Percentiles rank a stretch among this genome's conserved stretches.
phyloP scores from a whole-genome alignment of 139 green algal species.

The Micractinium sp. region DNA sequence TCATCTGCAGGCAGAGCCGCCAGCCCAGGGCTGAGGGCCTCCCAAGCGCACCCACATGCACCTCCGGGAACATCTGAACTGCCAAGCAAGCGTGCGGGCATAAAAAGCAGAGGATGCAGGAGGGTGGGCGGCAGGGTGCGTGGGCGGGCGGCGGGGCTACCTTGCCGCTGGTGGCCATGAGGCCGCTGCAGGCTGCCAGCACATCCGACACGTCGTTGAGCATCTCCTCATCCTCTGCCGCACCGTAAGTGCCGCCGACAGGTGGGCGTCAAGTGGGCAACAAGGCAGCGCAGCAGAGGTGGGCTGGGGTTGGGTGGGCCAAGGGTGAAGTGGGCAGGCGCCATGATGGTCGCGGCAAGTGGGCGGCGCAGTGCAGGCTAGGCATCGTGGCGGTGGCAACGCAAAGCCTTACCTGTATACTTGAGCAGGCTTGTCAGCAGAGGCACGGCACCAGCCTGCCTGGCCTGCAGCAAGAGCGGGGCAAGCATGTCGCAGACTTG shows the following conservation, averaged over 20 bases:
- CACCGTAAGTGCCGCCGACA: background rate
- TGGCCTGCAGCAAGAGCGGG: background rate
- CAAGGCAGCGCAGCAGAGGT: background rate
- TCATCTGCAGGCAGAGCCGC: background rate
- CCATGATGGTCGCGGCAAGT: background rate
- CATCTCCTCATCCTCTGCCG: conserved; percentile 68
- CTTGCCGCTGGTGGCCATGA: conserved; percentile 62
- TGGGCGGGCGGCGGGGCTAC: conserved; percentile 30
- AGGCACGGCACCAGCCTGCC: conserved; percentile 5
- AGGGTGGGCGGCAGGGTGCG: background rate
- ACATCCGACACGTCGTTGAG: conserved; percentile 58
- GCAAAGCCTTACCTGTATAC: conserved; percentile 1
- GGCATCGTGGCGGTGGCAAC: background rate
- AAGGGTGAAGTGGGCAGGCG: too few species aligned
- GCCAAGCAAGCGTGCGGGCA: too few species aligned
- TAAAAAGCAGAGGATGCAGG: background rate
- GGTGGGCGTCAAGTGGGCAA: background rate
- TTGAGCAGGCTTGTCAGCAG: conserved; percentile 33
- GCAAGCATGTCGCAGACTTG: background rate
- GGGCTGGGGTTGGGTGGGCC: background rate
- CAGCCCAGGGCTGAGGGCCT: background rate
- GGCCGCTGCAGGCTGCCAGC: conserved; percentile 72
- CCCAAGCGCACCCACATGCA: background rate
- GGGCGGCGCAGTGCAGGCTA: background rate
- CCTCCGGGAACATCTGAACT: too few species aligned